Percentiles rank a stretch among this genome's conserved stretches.
phyloP scores from a whole-genome alignment of 2,329 filamentous ascomycete species.

The Trichophyton mentagrophytes region DNA sequence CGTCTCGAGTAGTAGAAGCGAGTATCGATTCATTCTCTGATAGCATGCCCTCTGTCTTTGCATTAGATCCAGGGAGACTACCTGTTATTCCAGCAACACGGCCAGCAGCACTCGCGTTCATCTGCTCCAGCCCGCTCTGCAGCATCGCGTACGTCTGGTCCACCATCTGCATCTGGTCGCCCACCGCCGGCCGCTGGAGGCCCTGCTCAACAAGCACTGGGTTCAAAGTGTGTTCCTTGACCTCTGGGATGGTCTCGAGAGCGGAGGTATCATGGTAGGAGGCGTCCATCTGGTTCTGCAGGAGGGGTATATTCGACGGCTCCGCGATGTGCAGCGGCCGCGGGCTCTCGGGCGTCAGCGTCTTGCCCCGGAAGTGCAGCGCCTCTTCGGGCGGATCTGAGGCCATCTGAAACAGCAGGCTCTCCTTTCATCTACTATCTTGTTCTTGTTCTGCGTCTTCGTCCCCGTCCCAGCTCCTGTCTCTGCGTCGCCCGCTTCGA shows the following conservation, averaged over 20 bases:
- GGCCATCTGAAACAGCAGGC: constrained; percentile 36
- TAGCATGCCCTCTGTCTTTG: constrained; percentile 16
- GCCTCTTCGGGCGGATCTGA: constrained; percentile 37
- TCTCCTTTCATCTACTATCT: background rate
- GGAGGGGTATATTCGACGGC: constrained; percentile 55
- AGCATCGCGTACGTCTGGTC: constrained; percentile 10
- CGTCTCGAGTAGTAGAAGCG: constrained; percentile 1
- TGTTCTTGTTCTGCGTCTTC: background rate
- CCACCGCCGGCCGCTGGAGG: constrained; percentile 4
- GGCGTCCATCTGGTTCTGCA: constrained; percentile 60
- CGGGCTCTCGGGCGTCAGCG: constrained; percentile 57
- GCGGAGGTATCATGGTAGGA: constrained; percentile 55
- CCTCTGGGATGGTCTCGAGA: constrained; percentile 35
- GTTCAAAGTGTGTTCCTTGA: constrained; percentile 12
- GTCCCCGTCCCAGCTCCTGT: background rate
- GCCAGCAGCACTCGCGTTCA: constrained; percentile 2
- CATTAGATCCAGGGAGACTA: constrained; percentile 23
- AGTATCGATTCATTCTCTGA: constrained; percentile 15
- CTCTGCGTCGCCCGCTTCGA: too few species aligned
- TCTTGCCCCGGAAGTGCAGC: constrained; percentile 50
- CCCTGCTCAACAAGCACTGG: constrained; percentile 1
- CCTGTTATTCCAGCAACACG: constrained; percentile 15
- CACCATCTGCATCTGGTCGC: constrained; percentile 9
- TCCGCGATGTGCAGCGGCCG: constrained; percentile 56
- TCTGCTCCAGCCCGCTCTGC: constrained; percentile 6